These are phyloP conservation scores for Gentiana straminea DNA, from an alignment of 257 asterid genomes.

Conservation along the genomic window DNA sequence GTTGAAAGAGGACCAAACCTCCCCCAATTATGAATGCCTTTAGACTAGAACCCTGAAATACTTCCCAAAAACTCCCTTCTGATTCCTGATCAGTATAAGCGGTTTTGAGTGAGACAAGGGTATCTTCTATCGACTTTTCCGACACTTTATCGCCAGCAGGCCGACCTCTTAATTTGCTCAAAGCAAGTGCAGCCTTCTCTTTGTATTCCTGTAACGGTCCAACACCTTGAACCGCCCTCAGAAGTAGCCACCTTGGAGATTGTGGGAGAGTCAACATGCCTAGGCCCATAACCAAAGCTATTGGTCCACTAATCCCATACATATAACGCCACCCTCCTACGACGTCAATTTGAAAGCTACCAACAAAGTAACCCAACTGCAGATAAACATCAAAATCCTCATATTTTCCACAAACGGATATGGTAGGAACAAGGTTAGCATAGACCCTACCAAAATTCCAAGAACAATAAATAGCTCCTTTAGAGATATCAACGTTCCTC, in stretches of 20 bases:
- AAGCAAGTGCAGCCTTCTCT: slow-evolving; percentile 67
- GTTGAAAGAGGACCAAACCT: slow-evolving; percentile 95
- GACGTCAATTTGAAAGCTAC: slow-evolving; percentile 59
- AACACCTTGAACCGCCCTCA: slow-evolving; percentile 87
- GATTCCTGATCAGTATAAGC: slow-evolving; percentile 61
- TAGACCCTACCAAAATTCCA: slow-evolving; percentile 67
- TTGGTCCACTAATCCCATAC: slow-evolving; percentile 81
- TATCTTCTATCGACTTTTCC: slow-evolving; percentile 73
- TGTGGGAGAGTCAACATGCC: slow-evolving; percentile 95
- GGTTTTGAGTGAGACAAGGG: slow-evolving; percentile 59
- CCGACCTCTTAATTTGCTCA: slow-evolving; percentile 74
- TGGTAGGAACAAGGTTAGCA: slow-evolving; percentile 2
- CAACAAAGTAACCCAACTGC: slow-evolving; percentile 86
- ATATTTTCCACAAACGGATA: slow-evolving; percentile 7
- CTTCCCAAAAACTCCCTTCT: slow-evolving; percentile 60
- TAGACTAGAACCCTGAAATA: slow-evolving; percentile 80
- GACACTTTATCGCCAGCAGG: slow-evolving; percentile 54
- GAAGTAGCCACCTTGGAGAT: slow-evolving; percentile 97
- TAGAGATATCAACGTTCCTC: slow-evolving; percentile 90
- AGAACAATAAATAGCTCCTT: slow-evolving; percentile 96
- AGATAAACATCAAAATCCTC: slow-evolving; percentile 12
- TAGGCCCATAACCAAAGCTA: slow-evolving; percentile 77
- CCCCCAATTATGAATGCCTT: slow-evolving; percentile 95
- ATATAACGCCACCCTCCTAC: slow-evolving; percentile 98
- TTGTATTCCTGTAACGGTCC: slow-evolving; percentile 70